A percentile compares a stretch with the other conserved stretches of the same genome.
Conservation (phyloP, 371 early-diverging fungal species). For the Circinella minor region DNA sequence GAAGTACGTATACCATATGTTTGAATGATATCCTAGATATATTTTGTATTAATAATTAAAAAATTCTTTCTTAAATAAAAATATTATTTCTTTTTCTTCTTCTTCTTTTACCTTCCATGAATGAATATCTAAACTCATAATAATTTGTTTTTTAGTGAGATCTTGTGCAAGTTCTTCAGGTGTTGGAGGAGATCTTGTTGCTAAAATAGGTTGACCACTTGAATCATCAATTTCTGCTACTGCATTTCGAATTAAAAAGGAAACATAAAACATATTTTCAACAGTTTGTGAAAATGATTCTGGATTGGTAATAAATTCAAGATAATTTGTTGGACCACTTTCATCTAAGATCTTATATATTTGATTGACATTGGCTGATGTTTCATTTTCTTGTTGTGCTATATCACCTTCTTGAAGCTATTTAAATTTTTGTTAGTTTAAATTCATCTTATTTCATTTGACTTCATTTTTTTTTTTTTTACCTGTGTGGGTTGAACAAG, state of each 20-base stretch:
- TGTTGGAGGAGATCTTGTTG: slow-evolving; percentile 63
- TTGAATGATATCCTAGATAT: slow-evolving; percentile 61
- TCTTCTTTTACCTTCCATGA: slow-evolving; percentile 63
- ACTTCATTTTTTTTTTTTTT: slow-evolving; percentile 1
- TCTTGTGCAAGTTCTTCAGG: slow-evolving; percentile 66
- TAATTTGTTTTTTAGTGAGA: slow-evolving; percentile 77
- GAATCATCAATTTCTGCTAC: slow-evolving; percentile 75
- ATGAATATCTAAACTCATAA: slow-evolving; percentile 78
- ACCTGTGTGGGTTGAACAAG: slow-evolving; percentile 44
- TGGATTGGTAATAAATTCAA: slow-evolving; percentile 90
- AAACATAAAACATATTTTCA: slow-evolving; percentile 93
- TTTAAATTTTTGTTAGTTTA: background rate
- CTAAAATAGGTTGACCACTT: slow-evolving; percentile 70
- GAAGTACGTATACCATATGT: slow-evolving; percentile 65
- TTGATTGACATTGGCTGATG: slow-evolving; percentile 77
- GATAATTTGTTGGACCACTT: slow-evolving; percentile 72
- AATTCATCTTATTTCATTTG: background rate
- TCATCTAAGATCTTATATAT: slow-evolving; percentile 67
- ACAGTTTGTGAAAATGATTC: slow-evolving; percentile 91
- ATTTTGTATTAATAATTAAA: background rate
- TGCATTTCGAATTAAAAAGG: slow-evolving; percentile 89
- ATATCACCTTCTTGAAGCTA: slow-evolving; percentile 78
- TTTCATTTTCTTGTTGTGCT: slow-evolving; percentile 85
- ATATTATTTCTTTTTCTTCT: too few species aligned
- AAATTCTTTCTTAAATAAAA: too few species aligned